Conservation (phyloP, 176 grass and related monocot genomes). For the Avena insularis region DNA sequence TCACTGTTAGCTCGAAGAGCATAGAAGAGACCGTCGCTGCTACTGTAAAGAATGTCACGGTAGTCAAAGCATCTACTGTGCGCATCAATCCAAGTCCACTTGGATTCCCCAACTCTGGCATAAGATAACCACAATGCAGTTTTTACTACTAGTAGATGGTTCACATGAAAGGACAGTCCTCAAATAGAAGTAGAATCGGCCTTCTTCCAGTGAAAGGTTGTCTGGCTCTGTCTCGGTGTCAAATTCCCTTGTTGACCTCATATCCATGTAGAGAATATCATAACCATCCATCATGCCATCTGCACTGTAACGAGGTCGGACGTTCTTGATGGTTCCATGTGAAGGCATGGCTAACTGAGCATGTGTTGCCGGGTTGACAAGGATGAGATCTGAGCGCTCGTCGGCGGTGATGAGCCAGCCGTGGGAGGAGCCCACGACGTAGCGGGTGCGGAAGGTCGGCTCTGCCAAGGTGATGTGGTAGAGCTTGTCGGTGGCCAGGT, state of each 20-base stretch:
- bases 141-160: background rate
- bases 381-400: background rate
- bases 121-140: background rate
- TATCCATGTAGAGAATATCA: background rate
- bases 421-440: background rate
- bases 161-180: background rate
- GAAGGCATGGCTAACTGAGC: background rate
- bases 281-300: background rate
- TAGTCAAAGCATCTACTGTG: no score
- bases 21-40: background rate
- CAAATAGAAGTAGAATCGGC: background rate
- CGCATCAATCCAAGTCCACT: background rate
- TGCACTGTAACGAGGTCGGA: background rate
- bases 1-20: background rate
- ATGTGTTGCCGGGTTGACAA: background rate
- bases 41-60: background rate
- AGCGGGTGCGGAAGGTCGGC: background rate
- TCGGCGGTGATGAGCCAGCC: no score
- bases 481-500: background rate
- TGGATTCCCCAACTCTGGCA: background rate
- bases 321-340: background rate
- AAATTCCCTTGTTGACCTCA: background rate
- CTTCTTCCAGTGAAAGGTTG: background rate
- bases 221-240: background rate
- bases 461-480: background rate